Percentiles rank a stretch among this genome's conserved stretches.
Evolutionary conservation across 208 protist species (phyloP).

Genomic region (Strigomonas galati): DNA sequence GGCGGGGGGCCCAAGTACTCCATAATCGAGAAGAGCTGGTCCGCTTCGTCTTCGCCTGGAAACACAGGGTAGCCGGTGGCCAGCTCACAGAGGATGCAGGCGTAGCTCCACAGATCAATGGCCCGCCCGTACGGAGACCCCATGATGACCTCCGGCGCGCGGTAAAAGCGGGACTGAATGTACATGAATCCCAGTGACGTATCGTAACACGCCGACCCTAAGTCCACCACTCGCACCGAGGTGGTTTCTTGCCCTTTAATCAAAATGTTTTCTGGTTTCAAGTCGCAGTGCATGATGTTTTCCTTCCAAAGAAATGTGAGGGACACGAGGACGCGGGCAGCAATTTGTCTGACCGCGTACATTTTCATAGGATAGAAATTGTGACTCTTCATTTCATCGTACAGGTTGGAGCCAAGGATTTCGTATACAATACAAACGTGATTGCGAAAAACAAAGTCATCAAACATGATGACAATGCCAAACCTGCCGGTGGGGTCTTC

Average conservation of each 20-base stretch:
- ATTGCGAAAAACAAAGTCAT: conserved; percentile 62
- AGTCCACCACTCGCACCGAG: conserved; percentile 96
- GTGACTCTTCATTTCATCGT: conserved; percentile 64
- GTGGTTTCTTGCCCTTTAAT: conserved; percentile 59
- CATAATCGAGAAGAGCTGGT: conserved; percentile 86
- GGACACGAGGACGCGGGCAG: conserved; percentile 60
- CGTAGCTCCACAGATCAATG: conserved; percentile 94
- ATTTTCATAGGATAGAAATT: conserved; percentile 84
- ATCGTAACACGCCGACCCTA: conserved; percentile 96
- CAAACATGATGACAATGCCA: conserved; percentile 67
- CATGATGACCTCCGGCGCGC: conserved; percentile 89
- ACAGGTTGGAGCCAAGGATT: conserved; percentile 66
- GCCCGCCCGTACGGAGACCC: conserved; percentile 62
- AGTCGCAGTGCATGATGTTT: conserved; percentile 94
- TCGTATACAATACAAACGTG: conserved; percentile 85
- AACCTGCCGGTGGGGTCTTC: conserved; percentile 59
- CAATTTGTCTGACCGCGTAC: conserved; percentile 55
- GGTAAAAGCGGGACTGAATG: conserved; percentile 90
- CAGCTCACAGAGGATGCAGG: conserved; percentile 92
- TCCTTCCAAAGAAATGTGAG: conserved; percentile 76
- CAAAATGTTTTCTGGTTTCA: conserved; percentile 97
- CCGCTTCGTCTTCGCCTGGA: conserved; percentile 81
- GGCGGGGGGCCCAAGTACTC: conserved; percentile 84
- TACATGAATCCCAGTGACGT: conserved; percentile 90
- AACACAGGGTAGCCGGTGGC: conserved; percentile 91